A percentile compares a stretch with the other conserved stretches of the same genome.
Conservation (phyloP, 1,284 basidiomycete species). For the Xerocomus minutiporus region DNA sequence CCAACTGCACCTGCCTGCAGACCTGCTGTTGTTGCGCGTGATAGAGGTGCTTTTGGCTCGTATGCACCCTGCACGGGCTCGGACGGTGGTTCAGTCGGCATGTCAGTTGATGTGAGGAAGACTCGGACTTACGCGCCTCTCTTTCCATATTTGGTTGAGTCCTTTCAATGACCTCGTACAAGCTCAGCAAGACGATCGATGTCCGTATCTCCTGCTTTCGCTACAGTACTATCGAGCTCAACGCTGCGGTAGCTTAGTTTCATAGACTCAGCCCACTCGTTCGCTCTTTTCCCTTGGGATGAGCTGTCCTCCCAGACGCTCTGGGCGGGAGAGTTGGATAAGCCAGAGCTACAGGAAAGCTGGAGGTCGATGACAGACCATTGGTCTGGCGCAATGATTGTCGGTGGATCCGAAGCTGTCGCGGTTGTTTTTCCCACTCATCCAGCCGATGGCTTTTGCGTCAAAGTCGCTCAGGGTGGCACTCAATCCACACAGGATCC, state of each 20-base stretch:
- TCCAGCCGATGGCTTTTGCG: slow-evolving; percentile 31
- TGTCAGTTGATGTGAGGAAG: slow-evolving; percentile 13
- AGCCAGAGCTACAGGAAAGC: slow-evolving; percentile 28
- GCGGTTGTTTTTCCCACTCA: slow-evolving; percentile 31
- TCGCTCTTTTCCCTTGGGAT: slow-evolving; percentile 59
- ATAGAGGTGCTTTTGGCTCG: slow-evolving; percentile 54
- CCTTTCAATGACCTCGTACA: slow-evolving; percentile 13
- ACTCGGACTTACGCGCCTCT: background rate
- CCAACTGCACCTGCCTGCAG: slow-evolving; percentile 73
- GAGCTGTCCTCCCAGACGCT: slow-evolving; percentile 41
- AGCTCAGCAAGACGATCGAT: slow-evolving; percentile 27
- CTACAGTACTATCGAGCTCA: slow-evolving; percentile 10
- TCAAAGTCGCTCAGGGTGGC: slow-evolving; percentile 25
- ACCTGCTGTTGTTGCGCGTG: slow-evolving; percentile 59
- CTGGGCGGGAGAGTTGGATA: slow-evolving; percentile 42
- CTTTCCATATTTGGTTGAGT: slow-evolving; percentile 26
- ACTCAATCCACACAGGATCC: slow-evolving; percentile 10
- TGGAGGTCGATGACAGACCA: slow-evolving; percentile 46
- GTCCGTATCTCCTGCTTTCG: slow-evolving; percentile 18
- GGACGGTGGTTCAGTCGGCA: slow-evolving; percentile 35
- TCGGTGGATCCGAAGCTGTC: slow-evolving; percentile 38
- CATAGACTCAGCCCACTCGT: slow-evolving; percentile 26
- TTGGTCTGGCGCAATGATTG: slow-evolving; percentile 46
- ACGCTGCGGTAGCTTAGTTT: slow-evolving; percentile 21
- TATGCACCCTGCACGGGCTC: slow-evolving; percentile 35